Evolutionary conservation across 2,329 filamentous ascomycete genomes (phyloP), one percentile per base, ranked within the genome.

Genomic region (Fusarium kyushuense): DNA sequence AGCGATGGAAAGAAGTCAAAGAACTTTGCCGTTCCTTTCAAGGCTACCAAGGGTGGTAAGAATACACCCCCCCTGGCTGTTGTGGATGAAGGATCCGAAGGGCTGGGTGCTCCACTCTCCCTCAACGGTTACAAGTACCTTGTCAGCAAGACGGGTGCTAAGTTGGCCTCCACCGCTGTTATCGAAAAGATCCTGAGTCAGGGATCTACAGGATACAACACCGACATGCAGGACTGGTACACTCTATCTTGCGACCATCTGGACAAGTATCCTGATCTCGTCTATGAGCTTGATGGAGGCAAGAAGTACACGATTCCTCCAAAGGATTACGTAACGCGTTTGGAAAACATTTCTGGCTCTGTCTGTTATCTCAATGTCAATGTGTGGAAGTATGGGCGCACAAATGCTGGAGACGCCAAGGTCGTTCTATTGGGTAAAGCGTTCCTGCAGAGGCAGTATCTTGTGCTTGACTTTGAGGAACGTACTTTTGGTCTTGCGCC

Each of bases 51-150:
- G n/a, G 48, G 40, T 38, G 40, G n/a, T 19, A 46, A 19, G 21
- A 29, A n/a, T 10, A 59, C 58, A 25, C 21, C 45, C 54, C 58
- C 58, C 27, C 46, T 62, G 6, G 58, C 54, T 16, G 58, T 62
- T 14, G 54, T 62, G 25, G 46, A 59, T 33, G 54, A 62, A 58
- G 58, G 58, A 29, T 62, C 54, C 41, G 58, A 62, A n/a, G 58
- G 58, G 9, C 32, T 58, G 13, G 58, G 54, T 10, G 58, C 58
- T 33, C 58, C 58, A 23, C 40, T 62, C 14, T 62, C 58, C 10
- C 27, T 53, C 14, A 62, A 59, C 32, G 54, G 17, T 3, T 62
- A 62, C 46, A 59, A 25, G 32, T n/a, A 58, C 32, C 40, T 62
- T 29, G 54, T 53, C 23, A 23, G 51, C 10, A 35, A 52, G 5